Conservation (phyloP, 140 eudicot species). For the Ambrosia hybrid region DNA sequence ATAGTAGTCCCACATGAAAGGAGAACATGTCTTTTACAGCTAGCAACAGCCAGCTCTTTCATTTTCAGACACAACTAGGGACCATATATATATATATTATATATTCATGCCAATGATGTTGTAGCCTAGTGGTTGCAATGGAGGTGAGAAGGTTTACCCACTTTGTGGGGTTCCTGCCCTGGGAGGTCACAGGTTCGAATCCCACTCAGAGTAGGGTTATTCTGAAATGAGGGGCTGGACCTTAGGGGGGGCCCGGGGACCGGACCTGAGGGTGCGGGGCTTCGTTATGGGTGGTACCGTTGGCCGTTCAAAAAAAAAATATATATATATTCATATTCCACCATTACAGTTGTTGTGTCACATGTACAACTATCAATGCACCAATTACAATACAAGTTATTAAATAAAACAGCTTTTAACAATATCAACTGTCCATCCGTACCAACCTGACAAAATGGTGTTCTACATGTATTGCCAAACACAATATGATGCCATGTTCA, state of each 20-base stretch:
- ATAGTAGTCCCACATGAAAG: conserved; percentile 29
- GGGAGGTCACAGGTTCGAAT: too few species aligned
- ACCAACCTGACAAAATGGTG: conserved; percentile 27
- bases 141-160: too few species aligned
- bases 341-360: conserved; percentile 20
- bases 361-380: conserved; percentile 29
- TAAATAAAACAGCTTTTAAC: conserved; percentile 25
- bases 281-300: too few species aligned
- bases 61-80: conserved; percentile 24
- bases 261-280: too few species aligned
- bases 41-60: conserved; percentile 30
- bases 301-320: too few species aligned
- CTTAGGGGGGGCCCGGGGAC: too few species aligned
- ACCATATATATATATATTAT: conserved; percentile 19
- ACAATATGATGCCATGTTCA: conserved; percentile 3
- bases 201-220: too few species aligned
- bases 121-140: too few species aligned
- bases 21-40: conserved; percentile 35
- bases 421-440: conserved; percentile 27
- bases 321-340: conserved; percentile 8
- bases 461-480: conserved; percentile 20
- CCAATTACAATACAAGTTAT: conserved; percentile 11
- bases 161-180: too few species aligned
- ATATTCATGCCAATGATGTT: too few species aligned
- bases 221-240: too few species aligned